These are phyloP conservation scores for Solanum piurae DNA, from an alignment of 257 asterid genomes.

Conservation along the genomic window DNA sequence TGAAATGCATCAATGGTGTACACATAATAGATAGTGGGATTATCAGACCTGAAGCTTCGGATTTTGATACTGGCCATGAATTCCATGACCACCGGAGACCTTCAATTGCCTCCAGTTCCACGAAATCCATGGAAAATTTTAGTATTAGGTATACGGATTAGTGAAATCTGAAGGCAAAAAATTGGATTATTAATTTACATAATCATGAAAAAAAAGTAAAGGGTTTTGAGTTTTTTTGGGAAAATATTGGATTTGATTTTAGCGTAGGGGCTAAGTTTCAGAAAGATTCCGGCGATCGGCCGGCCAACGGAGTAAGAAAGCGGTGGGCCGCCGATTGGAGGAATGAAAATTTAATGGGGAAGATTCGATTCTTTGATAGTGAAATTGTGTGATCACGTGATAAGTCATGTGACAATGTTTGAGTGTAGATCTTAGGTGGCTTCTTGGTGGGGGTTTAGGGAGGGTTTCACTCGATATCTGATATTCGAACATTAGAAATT, in stretches of 20 bases:
- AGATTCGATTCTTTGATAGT: neutral
- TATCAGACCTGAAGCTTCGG: conserved; percentile 51
- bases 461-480: neutral
- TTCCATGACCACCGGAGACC: conserved; percentile 99
- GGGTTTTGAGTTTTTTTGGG: neutral
- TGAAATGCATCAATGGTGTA: conserved; percentile 60
- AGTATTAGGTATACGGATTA: neutral
- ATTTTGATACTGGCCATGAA: conserved; percentile 73
- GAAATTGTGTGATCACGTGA: neutral
- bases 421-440: neutral
- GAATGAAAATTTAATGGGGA: neutral
- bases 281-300: neutral
- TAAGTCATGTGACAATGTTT: neutral
- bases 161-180: neutral
- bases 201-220: neutral
- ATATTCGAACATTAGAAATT: too few relatives aligned
- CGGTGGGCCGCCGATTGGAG: neutral
- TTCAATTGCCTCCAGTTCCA: conserved; percentile 87
- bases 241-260: neutral
- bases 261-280: neutral
- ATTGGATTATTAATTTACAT: neutral
- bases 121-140: conserved; percentile 58
- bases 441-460: neutral
- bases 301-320: neutral
- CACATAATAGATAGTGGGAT: conserved; percentile 83